Percentiles rank a stretch among this genome's conserved stretches.
Conservation (phyloP, 441 rosid species). For the Cnidoscolus chayamansa region DNA sequence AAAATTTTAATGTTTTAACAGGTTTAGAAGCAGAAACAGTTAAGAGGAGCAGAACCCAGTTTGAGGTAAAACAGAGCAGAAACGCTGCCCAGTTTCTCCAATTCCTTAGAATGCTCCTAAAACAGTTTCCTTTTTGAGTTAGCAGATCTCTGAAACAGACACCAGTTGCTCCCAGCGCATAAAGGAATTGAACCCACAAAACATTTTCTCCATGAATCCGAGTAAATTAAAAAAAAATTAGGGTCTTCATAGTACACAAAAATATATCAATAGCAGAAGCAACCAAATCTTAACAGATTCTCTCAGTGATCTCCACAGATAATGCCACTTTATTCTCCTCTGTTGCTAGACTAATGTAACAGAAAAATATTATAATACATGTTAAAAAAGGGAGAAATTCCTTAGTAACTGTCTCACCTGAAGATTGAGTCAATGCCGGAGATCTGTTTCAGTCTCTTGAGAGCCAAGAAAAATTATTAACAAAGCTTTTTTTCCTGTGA, state of each 20-base stretch:
- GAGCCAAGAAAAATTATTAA: constrained; percentile 14
- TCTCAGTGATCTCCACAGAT: constrained; percentile 34
- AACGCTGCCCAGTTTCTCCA: constrained; percentile 12
- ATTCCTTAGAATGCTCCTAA: background rate
- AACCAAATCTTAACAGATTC: constrained; percentile 38
- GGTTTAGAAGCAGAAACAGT: background rate
- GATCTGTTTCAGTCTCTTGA: constrained; percentile 43
- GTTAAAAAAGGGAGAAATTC: background rate
- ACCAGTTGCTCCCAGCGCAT: background rate
- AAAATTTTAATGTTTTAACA: background rate
- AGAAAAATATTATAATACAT: constrained; percentile 11
- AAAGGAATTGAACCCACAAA: background rate
- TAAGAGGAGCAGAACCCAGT: background rate
- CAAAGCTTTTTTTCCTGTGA: background rate
- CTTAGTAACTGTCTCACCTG: constrained; percentile 32
- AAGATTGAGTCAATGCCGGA: constrained; percentile 52
- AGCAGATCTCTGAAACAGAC: constrained; percentile 23
- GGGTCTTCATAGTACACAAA: background rate
- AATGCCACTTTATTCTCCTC: constrained; percentile 46
- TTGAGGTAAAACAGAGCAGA: constrained; percentile 9
- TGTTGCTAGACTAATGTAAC: constrained; percentile 26
- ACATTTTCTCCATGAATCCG: background rate
- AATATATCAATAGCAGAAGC: background rate
- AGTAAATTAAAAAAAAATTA: background rate
- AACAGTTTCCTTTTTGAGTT: background rate